These are phyloP conservation scores for Zasmidium cellare DNA, from an alignment of 2,329 filamentous ascomycete species.

Conservation along the genomic window DNA sequence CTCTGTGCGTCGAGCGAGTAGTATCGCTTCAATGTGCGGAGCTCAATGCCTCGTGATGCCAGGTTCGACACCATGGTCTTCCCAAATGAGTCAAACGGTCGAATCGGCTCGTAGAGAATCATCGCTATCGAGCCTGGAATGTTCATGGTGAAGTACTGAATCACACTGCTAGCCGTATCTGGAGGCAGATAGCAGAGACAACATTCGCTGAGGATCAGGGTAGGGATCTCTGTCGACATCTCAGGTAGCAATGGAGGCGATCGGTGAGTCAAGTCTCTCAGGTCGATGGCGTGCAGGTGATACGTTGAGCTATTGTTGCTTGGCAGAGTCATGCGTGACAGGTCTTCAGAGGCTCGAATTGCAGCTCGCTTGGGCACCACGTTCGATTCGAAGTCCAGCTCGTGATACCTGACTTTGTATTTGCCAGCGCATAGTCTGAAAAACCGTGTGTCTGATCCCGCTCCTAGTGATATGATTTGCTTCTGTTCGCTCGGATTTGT, in stretches of 20 bases:
- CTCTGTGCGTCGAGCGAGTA: conserved; percentile 68
- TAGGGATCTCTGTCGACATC: conserved; percentile 64
- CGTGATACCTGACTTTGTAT: conserved; percentile 71
- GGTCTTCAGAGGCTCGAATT: conserved; percentile 23
- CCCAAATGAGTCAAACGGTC: conserved; percentile 82
- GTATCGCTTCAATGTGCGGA: conserved; percentile 79
- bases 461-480: conserved; percentile 89
- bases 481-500: conserved; percentile 21
- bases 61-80: conserved; percentile 91
- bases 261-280: conserved; percentile 58
- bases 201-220: conserved; percentile 88
- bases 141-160: conserved; percentile 39
- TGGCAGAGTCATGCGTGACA: conserved; percentile 21
- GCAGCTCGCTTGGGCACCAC: conserved; percentile 30
- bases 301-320: conserved; percentile 43
- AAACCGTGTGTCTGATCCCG: conserved; percentile 87
- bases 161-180: conserved; percentile 55
- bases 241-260: conserved; percentile 36
- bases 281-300: conserved; percentile 62
- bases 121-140: conserved; percentile 55
- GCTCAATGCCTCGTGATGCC: conserved; percentile 73
- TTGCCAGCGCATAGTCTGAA: conserved; percentile 65
- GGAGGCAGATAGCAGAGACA: conserved; percentile 86
- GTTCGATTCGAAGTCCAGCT: conserved; percentile 83
- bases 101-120: conserved; percentile 86